A percentile compares a stretch with the other conserved stretches of the same genome.
These are phyloP conservation scores for Boletus smithii DNA, from an alignment of 1,284 basidiomycete species.

Conservation along the genomic window DNA sequence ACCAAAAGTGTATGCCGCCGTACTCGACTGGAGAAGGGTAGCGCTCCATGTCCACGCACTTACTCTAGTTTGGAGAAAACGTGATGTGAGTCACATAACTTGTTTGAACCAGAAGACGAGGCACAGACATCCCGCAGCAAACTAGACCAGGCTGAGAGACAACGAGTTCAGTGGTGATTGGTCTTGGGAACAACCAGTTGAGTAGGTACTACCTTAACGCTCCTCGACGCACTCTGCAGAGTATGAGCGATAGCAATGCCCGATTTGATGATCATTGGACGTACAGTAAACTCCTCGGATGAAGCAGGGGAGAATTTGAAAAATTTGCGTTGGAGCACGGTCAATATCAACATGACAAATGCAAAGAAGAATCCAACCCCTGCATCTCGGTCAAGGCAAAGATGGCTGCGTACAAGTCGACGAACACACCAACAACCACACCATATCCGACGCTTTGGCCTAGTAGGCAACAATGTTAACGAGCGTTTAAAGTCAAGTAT, in stretches of 20 bases:
- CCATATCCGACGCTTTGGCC: constrained; percentile 49
- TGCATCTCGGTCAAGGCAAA: constrained; percentile 13
- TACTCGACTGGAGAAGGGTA: constrained; percentile 56
- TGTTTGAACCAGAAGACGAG: not conserved
- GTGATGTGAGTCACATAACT: constrained; percentile 1
- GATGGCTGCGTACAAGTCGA: not conserved
- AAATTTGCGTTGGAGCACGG: constrained; percentile 46
- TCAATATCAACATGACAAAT: constrained; percentile 44
- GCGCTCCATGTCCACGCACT: constrained; percentile 60
- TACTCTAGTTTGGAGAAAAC: constrained; percentile 44
- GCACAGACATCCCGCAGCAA: constrained; percentile 53
- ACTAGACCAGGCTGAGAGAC: constrained; percentile 57
- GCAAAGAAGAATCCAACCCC: constrained; percentile 53
- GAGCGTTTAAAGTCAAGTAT: not conserved
- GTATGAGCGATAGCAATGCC: not conserved
- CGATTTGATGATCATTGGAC: constrained; percentile 1
- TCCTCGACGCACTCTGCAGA: constrained; percentile 42
- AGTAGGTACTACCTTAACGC: constrained; percentile 44
- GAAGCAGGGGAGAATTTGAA: constrained; percentile 45
- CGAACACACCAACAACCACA: constrained; percentile 42
- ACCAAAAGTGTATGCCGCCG: constrained; percentile 53
- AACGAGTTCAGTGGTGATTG: constrained; percentile 19
- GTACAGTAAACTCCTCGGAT: constrained; percentile 55
- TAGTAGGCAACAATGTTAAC: constrained; percentile 12
- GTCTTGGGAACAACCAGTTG: not conserved